Evolutionary conservation across 2,329 filamentous ascomycete genomes (phyloP).

Genomic region (Orbilia blumenaviensis): DNA sequence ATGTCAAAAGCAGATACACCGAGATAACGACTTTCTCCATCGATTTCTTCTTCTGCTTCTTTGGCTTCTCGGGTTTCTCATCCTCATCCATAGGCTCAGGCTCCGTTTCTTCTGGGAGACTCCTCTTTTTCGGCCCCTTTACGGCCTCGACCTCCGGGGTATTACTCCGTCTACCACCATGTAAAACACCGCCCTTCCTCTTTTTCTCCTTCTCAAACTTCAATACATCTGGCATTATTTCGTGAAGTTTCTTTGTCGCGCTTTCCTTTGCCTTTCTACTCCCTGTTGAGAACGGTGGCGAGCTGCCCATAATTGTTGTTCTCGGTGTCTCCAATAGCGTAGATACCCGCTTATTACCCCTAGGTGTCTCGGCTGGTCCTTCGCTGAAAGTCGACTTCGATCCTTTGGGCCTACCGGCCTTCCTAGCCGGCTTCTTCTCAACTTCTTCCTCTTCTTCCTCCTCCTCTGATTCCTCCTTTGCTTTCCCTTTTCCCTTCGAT

Average conservation of each 20-base stretch:
- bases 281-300: slow-evolving; percentile 66
- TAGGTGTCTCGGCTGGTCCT: slow-evolving; percentile 20
- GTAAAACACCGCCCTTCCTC: slow-evolving; percentile 73
- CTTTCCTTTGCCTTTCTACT: slow-evolving; percentile 88
- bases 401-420: slow-evolving; percentile 30
- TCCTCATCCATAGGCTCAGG: slow-evolving; percentile 60
- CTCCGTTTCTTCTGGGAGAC: slow-evolving; percentile 58
- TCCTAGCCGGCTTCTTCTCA: slow-evolving; percentile 19
- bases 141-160: slow-evolving; percentile 40
- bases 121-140: slow-evolving; percentile 61
- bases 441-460: slow-evolving; percentile 17
- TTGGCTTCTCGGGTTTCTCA: slow-evolving; percentile 63
- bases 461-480: slow-evolving; percentile 9
- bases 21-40: slow-evolving; percentile 66
- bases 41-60: slow-evolving; percentile 68
- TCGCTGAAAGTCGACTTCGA: slow-evolving; percentile 16
- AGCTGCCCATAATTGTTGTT: slow-evolving; percentile 1
- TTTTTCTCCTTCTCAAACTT: slow-evolving; percentile 95
- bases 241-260: slow-evolving; percentile 79
- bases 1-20: slow-evolving; percentile 80
- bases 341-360: slow-evolving; percentile 8
- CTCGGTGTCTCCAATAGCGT: slow-evolving; percentile 39
- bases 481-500: neutral
- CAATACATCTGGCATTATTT: slow-evolving; percentile 81
- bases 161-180: slow-evolving; percentile 66